These are phyloP conservation scores for Candida sojae DNA, from an alignment of 1,139 yeast genomes.

Conservation along the genomic window DNA sequence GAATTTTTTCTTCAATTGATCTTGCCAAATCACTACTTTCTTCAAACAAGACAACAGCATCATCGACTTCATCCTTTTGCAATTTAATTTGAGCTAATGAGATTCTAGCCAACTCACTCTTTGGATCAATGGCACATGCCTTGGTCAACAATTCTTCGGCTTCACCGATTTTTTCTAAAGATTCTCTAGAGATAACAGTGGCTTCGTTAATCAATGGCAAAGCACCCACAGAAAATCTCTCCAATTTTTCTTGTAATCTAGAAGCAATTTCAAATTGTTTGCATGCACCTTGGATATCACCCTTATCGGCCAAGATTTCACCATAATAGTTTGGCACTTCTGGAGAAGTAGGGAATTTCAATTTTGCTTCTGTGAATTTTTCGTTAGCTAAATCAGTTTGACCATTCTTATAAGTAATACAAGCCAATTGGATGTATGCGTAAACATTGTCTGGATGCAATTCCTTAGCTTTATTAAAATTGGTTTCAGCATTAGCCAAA, in stretches of 20 bases:
- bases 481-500: slow-evolving; percentile 67
- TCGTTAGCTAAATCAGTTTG: slow-evolving; percentile 59
- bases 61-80: slow-evolving; percentile 79
- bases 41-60: slow-evolving; percentile 80
- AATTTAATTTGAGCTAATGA: slow-evolving; percentile 89
- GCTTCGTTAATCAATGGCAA: slow-evolving; percentile 93
- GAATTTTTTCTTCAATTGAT: slow-evolving; percentile 82
- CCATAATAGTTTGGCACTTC: slow-evolving; percentile 96
- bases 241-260: slow-evolving; percentile 72
- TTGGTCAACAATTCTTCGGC: slow-evolving; percentile 70
- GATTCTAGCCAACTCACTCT: slow-evolving; percentile 84
- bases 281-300: slow-evolving; percentile 70
- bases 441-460: slow-evolving; percentile 77
- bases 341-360: slow-evolving; percentile 81
- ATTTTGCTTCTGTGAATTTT: slow-evolving; percentile 71
- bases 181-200: slow-evolving; percentile 63
- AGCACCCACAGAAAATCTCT: slow-evolving; percentile 72
- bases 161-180: slow-evolving; percentile 53
- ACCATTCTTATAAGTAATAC: slow-evolving; percentile 85
- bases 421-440: slow-evolving; percentile 90
- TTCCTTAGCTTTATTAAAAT: slow-evolving; percentile 76
- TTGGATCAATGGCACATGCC: slow-evolving; percentile 84
- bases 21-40: slow-evolving; percentile 82
- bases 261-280: slow-evolving; percentile 87
- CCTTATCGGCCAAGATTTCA: slow-evolving; percentile 85